A percentile compares a stretch with the other conserved stretches of the same genome.
These are phyloP conservation scores for Neofusicoccum cordaticola DNA, from an alignment of 2,329 filamentous ascomycete species.

Conservation along the genomic window DNA sequence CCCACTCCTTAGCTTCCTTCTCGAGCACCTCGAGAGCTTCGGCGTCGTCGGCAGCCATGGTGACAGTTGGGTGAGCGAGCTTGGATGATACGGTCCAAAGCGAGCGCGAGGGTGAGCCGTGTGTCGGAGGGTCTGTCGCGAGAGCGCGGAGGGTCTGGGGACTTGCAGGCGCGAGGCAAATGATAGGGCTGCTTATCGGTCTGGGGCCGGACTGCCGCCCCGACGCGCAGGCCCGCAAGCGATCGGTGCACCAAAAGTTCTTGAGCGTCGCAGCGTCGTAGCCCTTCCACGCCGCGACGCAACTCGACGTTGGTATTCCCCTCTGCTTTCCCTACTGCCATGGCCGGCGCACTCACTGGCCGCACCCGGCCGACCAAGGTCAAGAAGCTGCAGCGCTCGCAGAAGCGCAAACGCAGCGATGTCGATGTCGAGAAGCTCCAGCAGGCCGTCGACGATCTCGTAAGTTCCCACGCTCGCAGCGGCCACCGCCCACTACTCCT, in stretches of 20 bases:
- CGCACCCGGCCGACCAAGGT: slow-evolving; percentile 52
- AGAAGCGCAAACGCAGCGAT: slow-evolving; percentile 55
- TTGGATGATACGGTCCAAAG: neutral
- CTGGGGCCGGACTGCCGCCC: neutral
- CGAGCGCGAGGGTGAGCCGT: neutral
- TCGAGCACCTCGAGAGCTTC: slow-evolving; percentile 70
- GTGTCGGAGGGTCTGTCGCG: neutral
- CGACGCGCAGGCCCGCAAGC: neutral
- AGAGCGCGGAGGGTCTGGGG: neutral
- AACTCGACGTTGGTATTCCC: neutral
- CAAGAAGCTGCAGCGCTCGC: slow-evolving; percentile 52
- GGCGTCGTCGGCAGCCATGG: slow-evolving; percentile 53
- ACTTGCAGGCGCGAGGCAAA: neutral
- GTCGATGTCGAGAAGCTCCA: slow-evolving; percentile 49
- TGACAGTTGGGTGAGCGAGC: slow-evolving; percentile 14
- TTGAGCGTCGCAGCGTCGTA: neutral
- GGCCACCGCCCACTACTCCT: slow-evolving; percentile 16
- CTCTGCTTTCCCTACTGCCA: neutral
- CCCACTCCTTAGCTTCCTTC: slow-evolving; percentile 82
- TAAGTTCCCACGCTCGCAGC: slow-evolving; percentile 23
- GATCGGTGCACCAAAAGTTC: slow-evolving; percentile 14
- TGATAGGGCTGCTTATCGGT: slow-evolving; percentile 12
- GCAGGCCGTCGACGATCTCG: slow-evolving; percentile 43
- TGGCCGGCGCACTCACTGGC: slow-evolving; percentile 36
- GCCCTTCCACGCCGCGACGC: neutral